Evolutionary conservation across 306 rosid genomes (phyloP).

Genomic region (Medicago arabica): DNA sequence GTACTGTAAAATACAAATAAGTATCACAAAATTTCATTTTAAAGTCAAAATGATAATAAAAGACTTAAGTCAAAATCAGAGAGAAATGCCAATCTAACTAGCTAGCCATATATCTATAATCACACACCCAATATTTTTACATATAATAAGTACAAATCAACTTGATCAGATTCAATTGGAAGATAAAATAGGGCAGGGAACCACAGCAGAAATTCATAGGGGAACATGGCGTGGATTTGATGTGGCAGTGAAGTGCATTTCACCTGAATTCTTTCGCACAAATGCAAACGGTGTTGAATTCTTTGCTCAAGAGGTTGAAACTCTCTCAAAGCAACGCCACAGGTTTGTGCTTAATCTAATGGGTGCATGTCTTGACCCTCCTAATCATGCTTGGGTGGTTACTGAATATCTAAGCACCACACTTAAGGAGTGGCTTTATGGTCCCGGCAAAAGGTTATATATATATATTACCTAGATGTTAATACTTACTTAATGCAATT

Average conservation of each 20-base stretch:
- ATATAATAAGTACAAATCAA: not conserved
- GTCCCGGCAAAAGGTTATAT: conserved; percentile 48
- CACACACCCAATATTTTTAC: too few relatives aligned
- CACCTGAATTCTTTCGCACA: conserved; percentile 56
- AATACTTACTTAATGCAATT: too few relatives aligned
- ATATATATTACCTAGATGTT: too few relatives aligned
- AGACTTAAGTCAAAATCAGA: too few relatives aligned
- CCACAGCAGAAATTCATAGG: conserved; percentile 63
- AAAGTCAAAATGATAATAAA: too few relatives aligned
- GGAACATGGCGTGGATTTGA: conserved; percentile 79
- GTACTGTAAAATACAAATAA: not conserved
- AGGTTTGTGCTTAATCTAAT: conserved; percentile 66
- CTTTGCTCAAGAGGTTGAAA: conserved; percentile 74
- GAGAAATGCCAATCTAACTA: not conserved
- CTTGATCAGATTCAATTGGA: conserved; percentile 53
- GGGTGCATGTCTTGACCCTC: conserved; percentile 87
- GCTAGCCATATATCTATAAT: not conserved
- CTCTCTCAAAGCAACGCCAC: conserved; percentile 70
- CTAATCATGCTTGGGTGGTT: conserved; percentile 73
- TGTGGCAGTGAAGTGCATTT: conserved; percentile 80
- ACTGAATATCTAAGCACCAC: conserved; percentile 60
- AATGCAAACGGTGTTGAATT: conserved; percentile 59
- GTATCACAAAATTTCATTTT: not conserved
- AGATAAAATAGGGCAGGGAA: conserved; percentile 78
- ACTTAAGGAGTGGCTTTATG: conserved; percentile 81